phyloP scores from a whole-genome alignment of 1,284 basidiomycete genomes.

The Bondarzewia mesenterica region DNA sequence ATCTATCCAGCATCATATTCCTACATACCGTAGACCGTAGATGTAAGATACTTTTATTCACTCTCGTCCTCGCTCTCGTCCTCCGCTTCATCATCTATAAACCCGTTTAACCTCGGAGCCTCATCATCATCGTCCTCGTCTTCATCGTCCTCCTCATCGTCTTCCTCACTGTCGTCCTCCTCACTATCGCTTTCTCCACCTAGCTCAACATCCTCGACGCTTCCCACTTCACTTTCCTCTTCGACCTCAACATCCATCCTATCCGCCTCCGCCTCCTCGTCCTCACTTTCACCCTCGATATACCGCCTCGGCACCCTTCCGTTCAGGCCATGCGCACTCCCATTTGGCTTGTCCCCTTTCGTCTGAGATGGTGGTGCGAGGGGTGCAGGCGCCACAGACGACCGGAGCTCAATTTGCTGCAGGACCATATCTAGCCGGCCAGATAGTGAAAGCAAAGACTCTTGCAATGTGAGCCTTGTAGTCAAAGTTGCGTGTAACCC shows the following conservation, averaged over 20 bases:
- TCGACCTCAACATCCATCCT: conserved; percentile 62
- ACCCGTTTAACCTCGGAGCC: conserved; percentile 16
- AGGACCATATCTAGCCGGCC: conserved; percentile 92
- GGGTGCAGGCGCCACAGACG: conserved; percentile 52
- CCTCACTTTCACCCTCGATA: conserved; percentile 73
- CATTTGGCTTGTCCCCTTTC: conserved; percentile 12
- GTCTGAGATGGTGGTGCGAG: conserved; percentile 32
- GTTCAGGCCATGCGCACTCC: conserved; percentile 20
- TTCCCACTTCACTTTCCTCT: conserved; percentile 47
- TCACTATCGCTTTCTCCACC: conserved; percentile 53
- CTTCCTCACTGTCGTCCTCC: conserved; percentile 54
- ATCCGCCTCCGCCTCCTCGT: conserved; percentile 44
- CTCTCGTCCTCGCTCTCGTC: conserved; percentile 45
- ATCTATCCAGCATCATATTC: no score
- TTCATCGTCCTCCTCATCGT: conserved; percentile 27
- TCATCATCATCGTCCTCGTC: conserved; percentile 53
- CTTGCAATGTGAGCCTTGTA: conserved; percentile 74
- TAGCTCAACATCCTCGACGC: conserved; percentile 55
- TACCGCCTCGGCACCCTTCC: conserved; percentile 44
- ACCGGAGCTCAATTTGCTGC: conserved; percentile 85
- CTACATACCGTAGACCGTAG: background rate
- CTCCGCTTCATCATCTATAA: conserved; percentile 11
- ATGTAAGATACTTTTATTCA: conserved; percentile 19
- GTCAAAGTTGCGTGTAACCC: conserved; percentile 80
- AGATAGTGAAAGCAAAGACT: conserved; percentile 78